Evolutionary conservation across 805 yeast genomes (phyloP).

Genomic region (Candida nemodendra): DNA sequence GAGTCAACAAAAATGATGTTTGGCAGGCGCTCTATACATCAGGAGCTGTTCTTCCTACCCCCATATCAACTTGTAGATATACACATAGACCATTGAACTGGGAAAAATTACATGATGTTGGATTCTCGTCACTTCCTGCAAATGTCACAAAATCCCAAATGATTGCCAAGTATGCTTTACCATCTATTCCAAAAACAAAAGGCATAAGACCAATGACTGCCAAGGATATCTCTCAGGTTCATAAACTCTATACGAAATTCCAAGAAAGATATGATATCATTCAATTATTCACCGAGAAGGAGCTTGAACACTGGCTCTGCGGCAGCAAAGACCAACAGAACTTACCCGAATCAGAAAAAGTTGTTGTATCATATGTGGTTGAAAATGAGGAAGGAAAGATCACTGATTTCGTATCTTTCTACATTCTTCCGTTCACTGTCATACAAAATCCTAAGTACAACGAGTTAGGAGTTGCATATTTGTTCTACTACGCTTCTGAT

Average conservation of each 20-base stretch:
- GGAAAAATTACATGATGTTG: conserved; percentile 85
- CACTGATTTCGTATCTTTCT: conserved; percentile 89
- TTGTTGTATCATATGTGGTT: conserved; percentile 77
- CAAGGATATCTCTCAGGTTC: conserved; percentile 65
- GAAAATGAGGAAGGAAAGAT: conserved; percentile 60
- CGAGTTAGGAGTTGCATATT: conserved; percentile 79
- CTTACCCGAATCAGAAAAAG: conserved; percentile 38
- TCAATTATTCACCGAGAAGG: conserved; percentile 64
- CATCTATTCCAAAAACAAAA: conserved; percentile 44
- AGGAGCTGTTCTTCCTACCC: conserved; percentile 90
- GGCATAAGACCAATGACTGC: conserved; percentile 60
- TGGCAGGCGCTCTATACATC: conserved; percentile 98
- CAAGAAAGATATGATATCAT: conserved; percentile 70
- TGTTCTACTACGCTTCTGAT: conserved; percentile 85
- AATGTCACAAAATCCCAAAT: conserved; percentile 64
- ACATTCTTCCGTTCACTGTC: conserved; percentile 83
- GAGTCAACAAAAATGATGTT: conserved; percentile 78
- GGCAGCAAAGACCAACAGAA: conserved; percentile 38
- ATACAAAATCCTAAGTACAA: conserved; percentile 61
- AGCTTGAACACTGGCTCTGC: conserved; percentile 78
- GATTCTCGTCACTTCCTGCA: conserved; percentile 79
- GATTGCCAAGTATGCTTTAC: conserved; percentile 60
- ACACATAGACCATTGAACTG: conserved; percentile 94
- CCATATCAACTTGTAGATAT: conserved; percentile 83
- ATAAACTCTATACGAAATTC: conserved; percentile 55